phyloP scores from a whole-genome alignment of 176 grass and related monocot genomes.

The Olyra latifolia region DNA sequence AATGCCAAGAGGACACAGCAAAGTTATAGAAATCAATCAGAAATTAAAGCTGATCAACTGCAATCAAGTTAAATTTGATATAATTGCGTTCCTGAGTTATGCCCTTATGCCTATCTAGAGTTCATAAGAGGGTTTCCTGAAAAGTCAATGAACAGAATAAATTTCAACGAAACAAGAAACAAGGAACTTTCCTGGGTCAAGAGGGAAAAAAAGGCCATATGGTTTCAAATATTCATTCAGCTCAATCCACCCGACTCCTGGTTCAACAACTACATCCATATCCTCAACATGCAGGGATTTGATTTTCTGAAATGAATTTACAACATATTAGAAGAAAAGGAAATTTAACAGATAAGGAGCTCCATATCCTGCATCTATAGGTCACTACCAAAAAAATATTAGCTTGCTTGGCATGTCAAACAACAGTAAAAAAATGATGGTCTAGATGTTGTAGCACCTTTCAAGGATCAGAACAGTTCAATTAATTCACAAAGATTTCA shows the following conservation, averaged over 20 bases:
- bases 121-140: not conserved
- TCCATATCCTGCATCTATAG: not conserved
- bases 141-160: conserved; percentile 15
- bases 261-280: conserved; percentile 97
- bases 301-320: conserved; percentile 65
- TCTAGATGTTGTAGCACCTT: not conserved
- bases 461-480: not conserved
- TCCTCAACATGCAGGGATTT: conserved; percentile 87
- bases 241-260: conserved; percentile 97
- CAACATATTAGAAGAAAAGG: conserved; percentile 8
- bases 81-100: not conserved
- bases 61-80: conserved; percentile 3
- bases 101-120: not conserved
- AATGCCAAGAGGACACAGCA: not conserved
- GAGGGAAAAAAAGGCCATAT: conserved; percentile 91
- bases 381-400: not conserved
- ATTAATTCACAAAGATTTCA: not conserved
- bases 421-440: not conserved
- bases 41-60: conserved; percentile 1
- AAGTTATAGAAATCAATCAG: not conserved
- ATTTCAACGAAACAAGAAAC: not conserved
- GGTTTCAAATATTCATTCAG: conserved; percentile 92
- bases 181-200: conserved; percentile 80
- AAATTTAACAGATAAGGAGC: not conserved
- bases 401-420: conserved; percentile 1